phyloP scores from a whole-genome alignment of 1,139 yeast genomes.

The Waltiozyma sp. region DNA sequence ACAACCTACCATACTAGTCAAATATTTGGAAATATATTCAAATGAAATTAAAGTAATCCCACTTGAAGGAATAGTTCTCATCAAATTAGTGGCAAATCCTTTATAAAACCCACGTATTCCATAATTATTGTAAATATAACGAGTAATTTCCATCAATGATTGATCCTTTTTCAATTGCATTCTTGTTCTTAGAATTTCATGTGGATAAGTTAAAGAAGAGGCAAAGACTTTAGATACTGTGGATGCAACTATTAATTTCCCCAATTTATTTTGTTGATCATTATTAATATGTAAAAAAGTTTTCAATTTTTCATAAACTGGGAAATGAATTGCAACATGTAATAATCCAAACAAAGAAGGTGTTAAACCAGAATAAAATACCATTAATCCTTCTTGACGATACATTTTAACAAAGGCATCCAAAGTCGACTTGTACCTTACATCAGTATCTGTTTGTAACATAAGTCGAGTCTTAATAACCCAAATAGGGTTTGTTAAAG shows the following conservation, averaged over 20 bases:
- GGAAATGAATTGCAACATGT: conserved; percentile 96
- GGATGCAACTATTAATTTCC: conserved; percentile 59
- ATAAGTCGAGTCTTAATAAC: conserved; percentile 89
- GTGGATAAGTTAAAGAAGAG: conserved; percentile 85
- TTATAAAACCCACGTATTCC: conserved; percentile 81
- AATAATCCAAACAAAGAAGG: conserved; percentile 85
- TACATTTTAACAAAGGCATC: conserved; percentile 82
- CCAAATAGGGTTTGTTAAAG: conserved; percentile 95
- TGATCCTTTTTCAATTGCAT: conserved; percentile 43
- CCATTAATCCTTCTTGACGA: conserved; percentile 62
- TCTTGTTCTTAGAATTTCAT: conserved; percentile 87
- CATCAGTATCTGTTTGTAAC: conserved; percentile 53
- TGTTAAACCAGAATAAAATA: conserved; percentile 83
- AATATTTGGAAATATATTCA: conserved; percentile 62
- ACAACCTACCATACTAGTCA: conserved; percentile 4
- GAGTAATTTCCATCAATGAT: conserved; percentile 34
- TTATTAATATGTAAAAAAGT: conserved; percentile 24
- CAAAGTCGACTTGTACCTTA: conserved; percentile 60
- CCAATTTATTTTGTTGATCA: conserved; percentile 20
- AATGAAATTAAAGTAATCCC: conserved; percentile 92
- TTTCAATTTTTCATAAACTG: conserved; percentile 82
- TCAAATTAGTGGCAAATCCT: conserved; percentile 77
- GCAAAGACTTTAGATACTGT: conserved; percentile 83
- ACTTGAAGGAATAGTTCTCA: conserved; percentile 90
- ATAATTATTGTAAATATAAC: conserved; percentile 51